Percentiles rank a stretch among this genome's conserved stretches.
phyloP scores from a whole-genome alignment of 805 yeast genomes.

The Cephaloascus fragrans region DNA sequence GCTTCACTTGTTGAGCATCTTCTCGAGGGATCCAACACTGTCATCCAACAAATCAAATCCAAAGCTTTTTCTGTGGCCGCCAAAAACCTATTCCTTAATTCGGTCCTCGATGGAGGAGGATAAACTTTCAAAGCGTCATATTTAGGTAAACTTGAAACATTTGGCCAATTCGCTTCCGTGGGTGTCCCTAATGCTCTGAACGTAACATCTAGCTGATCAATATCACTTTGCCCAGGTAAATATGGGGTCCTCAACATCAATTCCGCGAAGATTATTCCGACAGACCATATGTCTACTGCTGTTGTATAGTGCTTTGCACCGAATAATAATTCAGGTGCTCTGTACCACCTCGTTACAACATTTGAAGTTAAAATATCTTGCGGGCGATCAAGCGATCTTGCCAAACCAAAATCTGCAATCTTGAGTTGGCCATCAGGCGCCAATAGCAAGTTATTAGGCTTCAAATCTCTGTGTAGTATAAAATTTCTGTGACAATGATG shows the following conservation, averaged over 20 bases:
- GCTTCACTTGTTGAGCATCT: slow-evolving; percentile 61
- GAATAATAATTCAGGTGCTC: slow-evolving; percentile 87
- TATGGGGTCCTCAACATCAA: slow-evolving; percentile 92
- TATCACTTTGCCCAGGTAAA: slow-evolving; percentile 84
- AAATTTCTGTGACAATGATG: slow-evolving; percentile 93
- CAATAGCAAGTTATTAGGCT: slow-evolving; percentile 82
- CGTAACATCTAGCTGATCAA: slow-evolving; percentile 87
- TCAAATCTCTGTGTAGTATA: slow-evolving; percentile 85
- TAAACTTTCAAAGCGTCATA: slow-evolving; percentile 67
- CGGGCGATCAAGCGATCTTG: slow-evolving; percentile 73
- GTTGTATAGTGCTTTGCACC: slow-evolving; percentile 92
- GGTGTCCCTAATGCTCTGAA: slow-evolving; percentile 96
- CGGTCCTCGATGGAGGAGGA: slow-evolving; percentile 77
- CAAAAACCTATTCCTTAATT: slow-evolving; percentile 71
- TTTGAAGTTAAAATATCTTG: slow-evolving; percentile 68
- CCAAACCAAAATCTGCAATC: slow-evolving; percentile 96
- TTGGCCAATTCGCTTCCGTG: slow-evolving; percentile 85
- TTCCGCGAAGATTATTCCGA: slow-evolving; percentile 96
- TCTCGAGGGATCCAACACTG: slow-evolving; percentile 68
- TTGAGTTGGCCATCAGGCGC: slow-evolving; percentile 85
- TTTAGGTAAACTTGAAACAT: slow-evolving; percentile 68
- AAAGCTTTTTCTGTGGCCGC: slow-evolving; percentile 87
- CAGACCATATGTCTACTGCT: slow-evolving; percentile 91
- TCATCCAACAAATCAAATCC: slow-evolving; percentile 62
- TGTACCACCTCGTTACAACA: slow-evolving; percentile 96